Base-by-base conservation (phyloP, 2,329 filamentous ascomycete species). In the Claviceps lovelessii region DNA sequence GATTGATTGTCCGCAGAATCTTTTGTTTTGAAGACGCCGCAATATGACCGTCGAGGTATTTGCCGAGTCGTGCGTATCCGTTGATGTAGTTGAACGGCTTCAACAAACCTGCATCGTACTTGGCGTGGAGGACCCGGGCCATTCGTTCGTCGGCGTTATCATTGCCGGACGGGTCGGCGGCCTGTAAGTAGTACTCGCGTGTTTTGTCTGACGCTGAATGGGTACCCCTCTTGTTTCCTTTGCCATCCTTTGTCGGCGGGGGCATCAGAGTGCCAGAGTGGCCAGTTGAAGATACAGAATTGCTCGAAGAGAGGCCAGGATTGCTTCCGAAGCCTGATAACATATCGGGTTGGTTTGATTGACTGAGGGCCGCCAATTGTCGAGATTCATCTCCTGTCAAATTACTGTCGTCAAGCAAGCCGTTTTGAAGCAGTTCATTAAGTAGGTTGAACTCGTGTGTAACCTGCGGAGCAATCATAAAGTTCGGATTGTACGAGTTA, bases 61-160 rank as follows among this genome's bases (percentile, higher is more conserved):
- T 83, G 59, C 90, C 88, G 50, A 98, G 75, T 37, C 90, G 81
- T 11, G 89, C 86, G 68, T 98, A 98, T 13, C 93, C 93, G 65
- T 94, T 95, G 62, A 97, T 88, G 69, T 98, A 98, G 72, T 97
- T 97, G 77, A 98, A 98, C 1, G 93, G 93, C 65, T 90, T 93
- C 56, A 98, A 75, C 64, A 98, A 77, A 1, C 93, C 93, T 0
- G 93, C 93, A 61, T 97, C 90, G 70, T 95, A 94, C 70, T 98
- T 98, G 59, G 93, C 93, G 67, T 86, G 88, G 55, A 98, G 80
- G 7, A 98, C 81, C 62, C 93, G 89, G 64, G 91, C 86, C 88
- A 98, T 95, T 57, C 93, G 86, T 68, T 95, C 89, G 69, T 96
- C 90, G 13, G 93, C 90, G 28, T 86, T 86, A 61, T 89, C 79